Base-by-base conservation (phyloP, 306 rosid species). In the Quercus gilva region DNA sequence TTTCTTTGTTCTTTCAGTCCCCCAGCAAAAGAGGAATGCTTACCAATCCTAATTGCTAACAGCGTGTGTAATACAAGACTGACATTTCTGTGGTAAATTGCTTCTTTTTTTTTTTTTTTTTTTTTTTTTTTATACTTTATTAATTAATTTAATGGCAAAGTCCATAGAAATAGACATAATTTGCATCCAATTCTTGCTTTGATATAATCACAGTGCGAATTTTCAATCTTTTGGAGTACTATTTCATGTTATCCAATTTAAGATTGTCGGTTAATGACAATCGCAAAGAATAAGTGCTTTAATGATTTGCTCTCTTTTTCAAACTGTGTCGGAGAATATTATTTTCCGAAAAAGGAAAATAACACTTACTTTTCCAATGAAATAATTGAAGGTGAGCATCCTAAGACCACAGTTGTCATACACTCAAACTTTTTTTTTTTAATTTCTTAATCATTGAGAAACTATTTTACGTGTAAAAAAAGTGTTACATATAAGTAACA, bases 361-460 rank as follows among this genome's bases (percentile, higher is more conserved):
- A 31, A 6, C 67, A 55, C 59, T 6, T 13, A 53, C 73, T 74
- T 71, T 74, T 74, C 52, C 77, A 26, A 63, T 79, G 81, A 45
- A 76, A 57, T 79, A 76, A 87, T 73, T 65, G 73, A 69, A 53
- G 59, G 75, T 60, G 60, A 69, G 86, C 84, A 79, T 76, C 84
- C 61, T 55, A 73, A 51, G 76, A 81, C 63, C 53, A 77, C 20
- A 68, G 82, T 49, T 15, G 80, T 78, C 45, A 4, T 6, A 25
- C 45, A 37, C 45, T 2, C 11, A 37, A 1, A 37, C 11, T 41
- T 53, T 18, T 37, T 73, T 65, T 33, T 1, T 35, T 35, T 1
- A 35, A 35, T 35, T 35, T 35, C 41, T 35, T 35, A 35, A 35
- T 6, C 41, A 7, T 7, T 37, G 45, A 37, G 45, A 37, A 37